These are phyloP conservation scores for Candida ficus DNA, from an alignment of 805 yeast genomes.

Conservation along the genomic window DNA sequence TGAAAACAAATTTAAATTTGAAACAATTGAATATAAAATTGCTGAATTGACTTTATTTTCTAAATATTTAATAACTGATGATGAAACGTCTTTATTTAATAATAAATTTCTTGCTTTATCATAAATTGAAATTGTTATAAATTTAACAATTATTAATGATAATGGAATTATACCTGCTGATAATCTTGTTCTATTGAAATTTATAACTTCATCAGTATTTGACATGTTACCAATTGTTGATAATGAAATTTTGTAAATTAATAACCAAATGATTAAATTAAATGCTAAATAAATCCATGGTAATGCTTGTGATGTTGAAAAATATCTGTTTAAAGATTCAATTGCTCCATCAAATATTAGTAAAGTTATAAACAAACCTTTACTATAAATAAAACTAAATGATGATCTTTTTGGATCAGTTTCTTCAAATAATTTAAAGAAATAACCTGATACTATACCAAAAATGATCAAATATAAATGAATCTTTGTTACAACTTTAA, in stretches of 20 bases:
- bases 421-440: neutral
- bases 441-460: neutral
- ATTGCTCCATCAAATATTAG: neutral
- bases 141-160: neutral
- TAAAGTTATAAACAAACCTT: neutral
- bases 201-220: neutral
- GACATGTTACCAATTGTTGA: neutral
- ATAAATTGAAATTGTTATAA: neutral
- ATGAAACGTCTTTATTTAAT: neutral
- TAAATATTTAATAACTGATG: neutral
- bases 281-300: neutral
- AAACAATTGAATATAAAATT: neutral
- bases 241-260: slow-evolving; percentile 1
- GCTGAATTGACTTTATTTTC: neutral
- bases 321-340: neutral
- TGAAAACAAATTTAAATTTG: neutral
- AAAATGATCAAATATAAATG: neutral
- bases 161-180: neutral
- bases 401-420: neutral
- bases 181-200: slow-evolving; percentile 3
- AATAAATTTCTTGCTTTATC: neutral
- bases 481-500: neutral
- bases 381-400: neutral
- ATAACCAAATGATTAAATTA: neutral
- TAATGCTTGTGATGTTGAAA: neutral